These are phyloP conservation scores for Venturiaceae sp. DNA, from an alignment of 2,329 filamentous ascomycete species.

Conservation along the genomic window DNA sequence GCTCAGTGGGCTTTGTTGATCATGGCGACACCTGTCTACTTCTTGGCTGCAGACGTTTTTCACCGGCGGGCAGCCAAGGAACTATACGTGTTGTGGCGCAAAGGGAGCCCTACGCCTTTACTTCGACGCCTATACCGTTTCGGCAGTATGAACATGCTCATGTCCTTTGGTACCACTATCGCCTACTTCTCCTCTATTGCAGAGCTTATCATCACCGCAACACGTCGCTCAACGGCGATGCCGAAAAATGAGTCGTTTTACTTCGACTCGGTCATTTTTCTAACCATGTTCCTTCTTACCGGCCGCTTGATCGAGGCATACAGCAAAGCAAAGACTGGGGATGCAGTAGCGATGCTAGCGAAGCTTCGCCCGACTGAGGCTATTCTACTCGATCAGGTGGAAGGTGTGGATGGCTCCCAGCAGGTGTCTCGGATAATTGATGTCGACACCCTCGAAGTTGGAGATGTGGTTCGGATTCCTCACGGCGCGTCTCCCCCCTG, in stretches of 20 bases:
- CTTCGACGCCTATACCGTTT: conserved; percentile 78
- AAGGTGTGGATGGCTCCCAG: conserved; percentile 21
- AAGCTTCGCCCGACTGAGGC: conserved; percentile 72
- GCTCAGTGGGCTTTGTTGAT: conserved; percentile 72
- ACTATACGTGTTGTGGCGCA: conserved; percentile 66
- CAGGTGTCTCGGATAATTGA: conserved; percentile 44
- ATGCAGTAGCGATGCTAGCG: conserved; percentile 71
- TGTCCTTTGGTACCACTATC: conserved; percentile 79
- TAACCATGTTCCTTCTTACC: conserved; percentile 77
- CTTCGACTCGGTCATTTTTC: conserved; percentile 87
- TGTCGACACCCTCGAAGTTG: conserved; percentile 54
- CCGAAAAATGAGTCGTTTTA: conserved; percentile 41
- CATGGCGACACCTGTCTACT: conserved; percentile 76
- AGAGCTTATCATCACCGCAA: conserved; percentile 54
- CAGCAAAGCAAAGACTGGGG: conserved; percentile 82
- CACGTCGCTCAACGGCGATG: too few relatives aligned
- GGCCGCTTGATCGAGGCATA: conserved; percentile 74
- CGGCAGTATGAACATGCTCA: conserved; percentile 92
- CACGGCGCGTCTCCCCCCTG: conserved; percentile 78
- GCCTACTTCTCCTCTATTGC: conserved; percentile 77
- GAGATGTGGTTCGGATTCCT: conserved; percentile 55
- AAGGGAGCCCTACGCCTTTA: conserved; percentile 61
- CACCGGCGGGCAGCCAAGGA: conserved; percentile 73
- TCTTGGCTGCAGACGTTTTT: conserved; percentile 78
- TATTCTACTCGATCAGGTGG: conserved; percentile 47